Conservation (phyloP, 2,329 filamentous ascomycete genomes). For the Dactylonectria macrodidyma region DNA sequence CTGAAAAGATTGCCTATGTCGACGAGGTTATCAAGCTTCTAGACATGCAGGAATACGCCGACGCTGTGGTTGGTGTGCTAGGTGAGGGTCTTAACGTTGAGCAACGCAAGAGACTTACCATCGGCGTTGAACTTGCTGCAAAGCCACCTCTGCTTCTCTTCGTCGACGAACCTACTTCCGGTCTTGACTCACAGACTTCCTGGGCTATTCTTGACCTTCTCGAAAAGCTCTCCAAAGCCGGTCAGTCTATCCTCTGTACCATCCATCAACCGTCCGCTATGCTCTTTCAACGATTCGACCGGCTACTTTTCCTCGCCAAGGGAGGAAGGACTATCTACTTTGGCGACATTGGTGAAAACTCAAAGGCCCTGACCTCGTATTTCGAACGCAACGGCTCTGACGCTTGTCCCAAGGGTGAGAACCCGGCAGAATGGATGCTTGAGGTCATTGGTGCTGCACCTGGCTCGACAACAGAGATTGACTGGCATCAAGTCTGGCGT, state of each 20-base stretch:
- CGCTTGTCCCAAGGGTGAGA: slow-evolving; percentile 39
- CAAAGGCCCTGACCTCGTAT: slow-evolving; percentile 38
- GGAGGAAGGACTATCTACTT: slow-evolving; percentile 47
- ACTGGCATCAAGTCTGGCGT: slow-evolving; percentile 45
- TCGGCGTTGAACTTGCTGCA: slow-evolving; percentile 63
- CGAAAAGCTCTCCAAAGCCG: slow-evolving; percentile 71
- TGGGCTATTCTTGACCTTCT: slow-evolving; percentile 82
- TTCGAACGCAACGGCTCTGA: slow-evolving; percentile 42
- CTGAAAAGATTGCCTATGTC: slow-evolving; percentile 67
- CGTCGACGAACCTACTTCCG: slow-evolving; percentile 68
- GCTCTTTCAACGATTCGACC: slow-evolving; percentile 65
- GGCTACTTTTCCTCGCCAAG: slow-evolving; percentile 63
- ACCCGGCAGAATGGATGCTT: slow-evolving; percentile 49
- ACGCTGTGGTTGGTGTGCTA: slow-evolving; percentile 64
- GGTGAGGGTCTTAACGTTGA: slow-evolving; percentile 65
- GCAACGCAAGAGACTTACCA: slow-evolving; percentile 66
- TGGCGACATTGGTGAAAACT: slow-evolving; percentile 46
- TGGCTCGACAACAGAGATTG: slow-evolving; percentile 40
- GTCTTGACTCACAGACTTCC: slow-evolving; percentile 73
- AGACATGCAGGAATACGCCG: slow-evolving; percentile 69
- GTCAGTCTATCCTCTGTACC: slow-evolving; percentile 66
- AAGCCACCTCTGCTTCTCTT: slow-evolving; percentile 65
- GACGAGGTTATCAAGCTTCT: slow-evolving; percentile 69
- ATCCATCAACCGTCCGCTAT: slow-evolving; percentile 65
- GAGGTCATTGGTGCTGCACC: slow-evolving; percentile 45